Evolutionary conservation across 73 alveolate genomes (phyloP).

Genomic region (Paramecium sonneborni): DNA sequence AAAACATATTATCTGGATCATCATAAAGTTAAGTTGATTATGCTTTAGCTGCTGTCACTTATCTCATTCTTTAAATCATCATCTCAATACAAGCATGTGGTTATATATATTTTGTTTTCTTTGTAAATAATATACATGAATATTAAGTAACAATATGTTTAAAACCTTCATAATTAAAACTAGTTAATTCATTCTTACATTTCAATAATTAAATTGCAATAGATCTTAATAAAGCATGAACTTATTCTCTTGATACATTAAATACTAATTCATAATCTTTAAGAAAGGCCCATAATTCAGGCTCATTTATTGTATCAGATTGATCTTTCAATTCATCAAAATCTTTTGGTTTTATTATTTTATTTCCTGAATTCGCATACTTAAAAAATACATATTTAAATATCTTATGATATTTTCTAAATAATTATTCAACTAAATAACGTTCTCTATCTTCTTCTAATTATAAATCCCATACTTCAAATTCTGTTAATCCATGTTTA

Average conservation of each 20-base stretch:
- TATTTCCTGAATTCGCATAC: constrained; percentile 78
- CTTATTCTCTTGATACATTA: constrained; percentile 70
- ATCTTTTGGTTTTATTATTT: constrained; percentile 66
- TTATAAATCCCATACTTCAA: constrained; percentile 69
- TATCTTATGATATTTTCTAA: constrained; percentile 74
- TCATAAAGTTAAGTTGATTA: constrained; percentile 66
- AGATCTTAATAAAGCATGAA: constrained; percentile 57
- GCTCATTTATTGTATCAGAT: constrained; percentile 69
- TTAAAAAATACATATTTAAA: constrained; percentile 74
- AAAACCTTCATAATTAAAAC: constrained; percentile 55
- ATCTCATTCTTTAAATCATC: constrained; percentile 64
- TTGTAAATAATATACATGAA: constrained; percentile 36
- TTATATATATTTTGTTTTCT: constrained; percentile 39
- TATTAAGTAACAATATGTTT: constrained; percentile 35
- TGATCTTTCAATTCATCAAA: constrained; percentile 73
- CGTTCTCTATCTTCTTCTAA: constrained; percentile 83
- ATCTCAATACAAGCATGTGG: constrained; percentile 55
- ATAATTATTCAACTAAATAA: constrained; percentile 65
- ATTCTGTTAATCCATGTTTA: constrained; percentile 60
- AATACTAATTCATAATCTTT: constrained; percentile 76
- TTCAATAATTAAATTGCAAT: neutral
- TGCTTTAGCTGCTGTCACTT: constrained; percentile 65
- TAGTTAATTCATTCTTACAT: neutral
- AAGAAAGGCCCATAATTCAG: constrained; percentile 75
- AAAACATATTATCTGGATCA: constrained; percentile 73